phyloP scores from a whole-genome alignment of 257 asterid genomes.

The Galeopsis tetrahit region DNA sequence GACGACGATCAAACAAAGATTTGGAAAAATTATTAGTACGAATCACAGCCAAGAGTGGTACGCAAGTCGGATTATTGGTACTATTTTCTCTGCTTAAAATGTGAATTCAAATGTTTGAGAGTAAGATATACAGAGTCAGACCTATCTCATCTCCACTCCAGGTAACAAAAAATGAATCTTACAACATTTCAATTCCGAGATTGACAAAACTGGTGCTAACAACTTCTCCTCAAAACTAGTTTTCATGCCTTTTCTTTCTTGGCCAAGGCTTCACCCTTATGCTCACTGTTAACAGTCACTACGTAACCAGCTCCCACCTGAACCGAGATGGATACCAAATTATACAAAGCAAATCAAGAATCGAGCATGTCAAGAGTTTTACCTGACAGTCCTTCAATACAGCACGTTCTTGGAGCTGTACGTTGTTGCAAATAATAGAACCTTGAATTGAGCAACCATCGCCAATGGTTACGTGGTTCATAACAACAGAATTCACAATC shows the following conservation, averaged over 20 bases:
- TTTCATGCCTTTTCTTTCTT: conserved; percentile 61
- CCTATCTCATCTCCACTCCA: neutral
- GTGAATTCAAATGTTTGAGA: neutral
- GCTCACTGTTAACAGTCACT: conserved; percentile 78
- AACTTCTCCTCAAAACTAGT: conserved; percentile 16
- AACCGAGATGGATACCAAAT: neutral
- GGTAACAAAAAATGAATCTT: conserved; percentile 20
- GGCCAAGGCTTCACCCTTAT: conserved; percentile 91
- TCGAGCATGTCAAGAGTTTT: conserved; percentile 19
- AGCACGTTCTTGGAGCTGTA: conserved; percentile 93
- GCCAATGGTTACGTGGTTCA: conserved; percentile 89
- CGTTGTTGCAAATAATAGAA: conserved; percentile 85
- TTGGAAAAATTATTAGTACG: neutral
- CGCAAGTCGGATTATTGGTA: neutral
- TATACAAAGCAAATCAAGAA: neutral
- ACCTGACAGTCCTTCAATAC: conserved; percentile 95
- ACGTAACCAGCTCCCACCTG: conserved; percentile 98
- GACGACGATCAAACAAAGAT: neutral
- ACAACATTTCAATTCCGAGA: conserved; percentile 19
- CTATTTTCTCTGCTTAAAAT: neutral
- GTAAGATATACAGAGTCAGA: conserved; percentile 10
- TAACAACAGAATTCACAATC: conserved; percentile 90
- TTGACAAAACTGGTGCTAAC: conserved; percentile 48
- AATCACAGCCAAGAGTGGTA: neutral
- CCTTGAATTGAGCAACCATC: conserved; percentile 98